Conservation (phyloP, 1,284 basidiomycete genomes). For the Cutaneotrichosporon spelunceum region DNA sequence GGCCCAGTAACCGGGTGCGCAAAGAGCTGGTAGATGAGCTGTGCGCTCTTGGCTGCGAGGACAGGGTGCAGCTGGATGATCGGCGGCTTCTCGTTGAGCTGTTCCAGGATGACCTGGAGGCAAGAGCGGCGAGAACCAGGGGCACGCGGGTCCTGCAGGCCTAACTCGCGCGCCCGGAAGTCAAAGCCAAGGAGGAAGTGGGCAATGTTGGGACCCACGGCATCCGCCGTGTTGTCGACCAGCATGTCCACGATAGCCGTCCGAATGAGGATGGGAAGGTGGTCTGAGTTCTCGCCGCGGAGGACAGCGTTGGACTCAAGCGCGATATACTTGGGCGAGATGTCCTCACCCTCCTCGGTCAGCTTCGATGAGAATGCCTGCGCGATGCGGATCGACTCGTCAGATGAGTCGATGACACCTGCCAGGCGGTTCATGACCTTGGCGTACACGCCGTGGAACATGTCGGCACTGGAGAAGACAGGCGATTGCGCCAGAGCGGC, state of each 20-base stretch:
- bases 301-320: constrained; percentile 32
- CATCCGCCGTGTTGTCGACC: constrained; percentile 69
- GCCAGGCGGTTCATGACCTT: constrained; percentile 61
- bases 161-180: constrained; percentile 52
- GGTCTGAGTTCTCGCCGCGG: constrained; percentile 25
- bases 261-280: constrained; percentile 60
- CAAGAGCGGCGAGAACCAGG: constrained; percentile 67
- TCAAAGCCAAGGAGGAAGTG: constrained; percentile 84
- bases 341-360: constrained; percentile 58
- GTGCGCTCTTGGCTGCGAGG: constrained; percentile 82
- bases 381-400: constrained; percentile 80
- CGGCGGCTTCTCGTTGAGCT: constrained; percentile 62
- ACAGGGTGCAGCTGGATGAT: constrained; percentile 67
- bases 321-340: constrained; percentile 41
- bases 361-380: constrained; percentile 73
- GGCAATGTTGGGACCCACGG: constrained; percentile 76
- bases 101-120: constrained; percentile 74
- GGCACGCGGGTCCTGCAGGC: constrained; percentile 58
- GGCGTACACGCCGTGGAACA: constrained; percentile 59
- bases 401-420: constrained; percentile 74
- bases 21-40: constrained; percentile 80
- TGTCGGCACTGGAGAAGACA: constrained; percentile 57
- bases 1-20: constrained; percentile 78
- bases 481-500: constrained; percentile 60
- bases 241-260: constrained; percentile 81